Evolutionary conservation across 2,329 filamentous ascomycete species (phyloP).

Genomic region (Xylaria sp.): DNA sequence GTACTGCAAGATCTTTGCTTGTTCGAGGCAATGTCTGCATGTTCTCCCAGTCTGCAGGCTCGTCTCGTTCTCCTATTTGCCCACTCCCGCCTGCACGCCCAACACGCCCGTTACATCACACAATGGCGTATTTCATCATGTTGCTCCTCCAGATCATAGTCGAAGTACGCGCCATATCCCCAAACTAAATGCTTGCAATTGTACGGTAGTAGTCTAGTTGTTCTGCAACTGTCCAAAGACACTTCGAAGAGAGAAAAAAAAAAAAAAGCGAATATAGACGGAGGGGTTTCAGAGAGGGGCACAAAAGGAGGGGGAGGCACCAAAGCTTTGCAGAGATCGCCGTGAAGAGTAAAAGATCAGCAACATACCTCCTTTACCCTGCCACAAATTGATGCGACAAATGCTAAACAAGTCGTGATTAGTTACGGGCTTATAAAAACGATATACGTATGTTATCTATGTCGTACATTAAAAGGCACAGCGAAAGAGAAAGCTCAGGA

Average conservation of each 20-base stretch:
- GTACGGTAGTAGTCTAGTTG: neutral
- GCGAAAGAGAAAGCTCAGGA: neutral
- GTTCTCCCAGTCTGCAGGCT: conserved; percentile 20
- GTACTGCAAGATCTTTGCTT: conserved; percentile 27
- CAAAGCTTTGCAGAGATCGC: conserved; percentile 31
- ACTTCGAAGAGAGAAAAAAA: conserved; percentile 4
- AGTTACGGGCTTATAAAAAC: neutral
- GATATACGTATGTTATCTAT: neutral
- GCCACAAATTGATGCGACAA: conserved; percentile 17
- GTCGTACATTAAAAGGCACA: neutral
- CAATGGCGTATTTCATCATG: conserved; percentile 31
- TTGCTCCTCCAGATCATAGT: conserved; percentile 5
- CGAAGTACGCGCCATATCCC: neutral
- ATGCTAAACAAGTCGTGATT: neutral
- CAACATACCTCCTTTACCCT: conserved; percentile 43
- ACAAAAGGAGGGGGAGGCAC: conserved; percentile 21
- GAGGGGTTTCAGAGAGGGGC: conserved; percentile 33
- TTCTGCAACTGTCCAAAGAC: conserved; percentile 15
- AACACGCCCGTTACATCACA: conserved; percentile 26
- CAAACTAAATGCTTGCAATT: neutral
- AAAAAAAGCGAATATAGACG: conserved; percentile 8
- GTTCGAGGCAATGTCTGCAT: conserved; percentile 20
- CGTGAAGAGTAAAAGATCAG: conserved; percentile 39
- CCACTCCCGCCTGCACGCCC: conserved; percentile 13
- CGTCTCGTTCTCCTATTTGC: conserved; percentile 33